Evolutionary conservation across 129 eudicot genomes (phyloP), one percentile per base, ranked within the genome.

Genomic region (Lonicera japonica): DNA sequence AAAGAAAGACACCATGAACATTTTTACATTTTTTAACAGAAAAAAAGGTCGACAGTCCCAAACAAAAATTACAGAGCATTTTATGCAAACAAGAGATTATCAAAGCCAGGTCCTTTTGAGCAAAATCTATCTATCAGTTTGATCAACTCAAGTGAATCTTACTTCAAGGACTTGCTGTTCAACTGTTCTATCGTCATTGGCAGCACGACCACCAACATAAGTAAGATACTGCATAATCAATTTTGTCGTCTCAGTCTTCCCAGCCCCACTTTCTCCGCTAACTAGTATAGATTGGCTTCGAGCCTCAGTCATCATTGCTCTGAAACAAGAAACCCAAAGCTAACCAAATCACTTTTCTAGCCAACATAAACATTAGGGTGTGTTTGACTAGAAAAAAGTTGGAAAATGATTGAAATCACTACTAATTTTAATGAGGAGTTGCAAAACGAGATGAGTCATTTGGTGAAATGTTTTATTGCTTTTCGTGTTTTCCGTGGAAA

Each of bases 261-360:
- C 99, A 23, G 99, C 99, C 64, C 99, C 99, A 58, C 99, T 94
- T 86, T 94, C 99, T 64, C 99, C 99, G 67, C 99, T 94, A 60
- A 94, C 99, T 70, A 94, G 80, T 71, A 94, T 88, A 13, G 99
- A 94, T 80, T 94, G 99, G 58, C 96, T 88, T 60, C 66, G 72
- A 48, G 73, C 73, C 66, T 94, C 99, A 58, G 70, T 73, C 75
- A 94, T 81, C 99, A 94, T 94, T 72, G 99, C 96, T 75, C 99
- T 94, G 82, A 24, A 52, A 64, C 56, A 63, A 25, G 21, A 77
- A 34, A 59, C 38, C 15, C 60, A 82, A 75, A 10, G 63, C 45
- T 38, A 29, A 66, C 21, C 54, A 65, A 13, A 68, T 65, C 70
- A 53, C 20, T 39, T 50, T 29, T 56, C 36, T 53, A 21, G 54